Evolutionary conservation across 805 yeast genomes (phyloP), one percentile per base, ranked within the genome.

Genomic region (Ogataea parapolymorpha): DNA sequence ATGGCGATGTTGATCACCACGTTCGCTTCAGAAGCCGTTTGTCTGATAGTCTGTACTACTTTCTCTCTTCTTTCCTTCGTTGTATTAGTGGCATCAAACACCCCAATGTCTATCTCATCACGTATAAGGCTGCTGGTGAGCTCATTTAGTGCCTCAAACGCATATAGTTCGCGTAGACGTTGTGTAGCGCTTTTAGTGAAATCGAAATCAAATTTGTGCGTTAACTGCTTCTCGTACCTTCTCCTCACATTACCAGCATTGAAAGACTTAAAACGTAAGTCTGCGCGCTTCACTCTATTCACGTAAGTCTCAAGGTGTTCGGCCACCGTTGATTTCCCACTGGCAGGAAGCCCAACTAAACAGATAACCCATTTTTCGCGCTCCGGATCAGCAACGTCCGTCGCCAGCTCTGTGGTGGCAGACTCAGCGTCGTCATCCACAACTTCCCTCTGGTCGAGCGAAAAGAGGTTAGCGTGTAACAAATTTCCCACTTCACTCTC

Each of bases 51-150:
- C 24, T 72, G 67, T 32, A 80, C 62, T 2, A 85, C 80, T 32
- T 71, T 66, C 25, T 62, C 59, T 50, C 95, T 67, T 53, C 95
- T 71, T 23, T 60, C 62, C 42, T 67, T 73, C 4, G 90, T 83
- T 5, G 87, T 79, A 39, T 62, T 62, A 6, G 66, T 62, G n/a
- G 93, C 93, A 61, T 85, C 95, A 55, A 85, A 80, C 10, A 91
- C 82, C 2, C 97, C 99, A 4, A 91, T 93, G 5, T 90, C 82
- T 1, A 95, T 95, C n/a, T 77, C 72, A 1, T 89, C 93, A 16
- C 75, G 71, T 27, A 85, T 59, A 7, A 93, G 74, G 60, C 82
- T 81, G 48, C 85, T 84, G 17, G 88, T 69, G 37, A 93, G 66
- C 54, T 82, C 83, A 44, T 85, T 85, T 43, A 91, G 66, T 0